Percentiles rank a stretch among this genome's conserved stretches.
These are phyloP conservation scores for Tylopilus felleus DNA, from an alignment of 768 basidiomycete genomes.

Conservation along the genomic window DNA sequence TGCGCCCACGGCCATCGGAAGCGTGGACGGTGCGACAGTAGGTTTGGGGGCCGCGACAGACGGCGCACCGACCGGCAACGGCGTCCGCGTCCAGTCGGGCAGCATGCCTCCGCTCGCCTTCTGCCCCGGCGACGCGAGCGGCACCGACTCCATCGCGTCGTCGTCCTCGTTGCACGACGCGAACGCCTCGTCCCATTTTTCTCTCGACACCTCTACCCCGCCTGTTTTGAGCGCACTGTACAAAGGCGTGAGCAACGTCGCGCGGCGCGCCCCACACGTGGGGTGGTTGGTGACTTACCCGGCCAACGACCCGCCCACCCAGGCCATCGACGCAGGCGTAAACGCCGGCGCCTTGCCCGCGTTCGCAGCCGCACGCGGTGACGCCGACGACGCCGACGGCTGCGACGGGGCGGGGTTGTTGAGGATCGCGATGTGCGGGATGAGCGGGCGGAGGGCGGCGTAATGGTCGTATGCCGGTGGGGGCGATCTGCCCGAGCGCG, in stretches of 20 bases:
- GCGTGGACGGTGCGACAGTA: conserved; percentile 7
- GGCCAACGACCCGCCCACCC: conserved; percentile 92
- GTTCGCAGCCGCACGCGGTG: conserved; percentile 53
- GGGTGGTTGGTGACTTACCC: conserved; percentile 52
- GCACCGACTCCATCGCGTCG: conserved; percentile 27
- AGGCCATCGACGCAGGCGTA: conserved; percentile 72
- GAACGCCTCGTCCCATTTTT: conserved; percentile 81
- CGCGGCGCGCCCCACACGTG: too few species aligned
- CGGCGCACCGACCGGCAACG: conserved; percentile 63
- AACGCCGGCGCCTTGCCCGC: conserved; percentile 89
- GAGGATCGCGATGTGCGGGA: conserved; percentile 72
- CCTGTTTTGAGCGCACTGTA: conserved; percentile 80
- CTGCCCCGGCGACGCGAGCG: conserved; percentile 23
- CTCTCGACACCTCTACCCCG: conserved; percentile 75
- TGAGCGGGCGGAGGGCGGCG: conserved; percentile 64
- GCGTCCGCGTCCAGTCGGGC: conserved; percentile 79
- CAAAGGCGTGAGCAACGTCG: too few species aligned
- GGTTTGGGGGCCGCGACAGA: conserved; percentile 35
- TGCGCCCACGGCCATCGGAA: conserved; percentile 34
- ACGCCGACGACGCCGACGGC: conserved; percentile 33
- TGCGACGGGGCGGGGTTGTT: conserved; percentile 74
- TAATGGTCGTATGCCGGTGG: conserved; percentile 71
- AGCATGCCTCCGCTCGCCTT: conserved; percentile 42
- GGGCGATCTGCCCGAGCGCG: conserved; percentile 36
- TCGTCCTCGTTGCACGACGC: conserved; percentile 30